Evolutionary conservation across 2,329 filamentous ascomycete species (phyloP), one percentile per base, ranked within the genome.

Genomic region (Alternaria triticimaculans): DNA sequence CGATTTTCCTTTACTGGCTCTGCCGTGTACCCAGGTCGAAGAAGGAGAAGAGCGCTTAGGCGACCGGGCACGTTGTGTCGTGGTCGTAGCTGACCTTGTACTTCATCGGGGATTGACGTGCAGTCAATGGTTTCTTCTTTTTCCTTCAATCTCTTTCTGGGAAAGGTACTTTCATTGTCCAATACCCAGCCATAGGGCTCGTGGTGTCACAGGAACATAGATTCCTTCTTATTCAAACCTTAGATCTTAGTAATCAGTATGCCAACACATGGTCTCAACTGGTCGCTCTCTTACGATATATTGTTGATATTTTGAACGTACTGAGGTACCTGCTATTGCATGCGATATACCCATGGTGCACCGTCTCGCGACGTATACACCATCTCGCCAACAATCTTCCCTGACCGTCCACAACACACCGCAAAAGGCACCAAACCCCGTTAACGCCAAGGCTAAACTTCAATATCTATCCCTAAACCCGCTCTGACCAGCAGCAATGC

Each of bases 1-100:
- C 85, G 0, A 67, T 85, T 3, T 75, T 80, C 21, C 67, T 87
- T n/a, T 87, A 87, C 68, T 87, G 85, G 85, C 65, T 85, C 25
- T 78, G 78, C 7, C 78, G 86, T 10, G 84, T 87, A 55, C 86
- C 85, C 4, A 83, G 82, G 74, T 73, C 75, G 15, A 82, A 82
- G 72, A 81, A 81, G 70, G 76, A 70, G 63, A 80, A 62, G 43
- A 58, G 14, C 15, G 11, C 12, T 28, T 58, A 43, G 18, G 21
- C 45, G 21, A 18, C 12, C 23, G 14, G 20, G 21, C 20, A 23
- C 49, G 49, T 20, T 33, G 9, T 23, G 18, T n/a, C 48, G 26
- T 20, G 28, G 7, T 51, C 28, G 18, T 6, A 7, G 28, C 49
- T 33, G 21, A 10, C 7, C 21, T n/a, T 4, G 5, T 23, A 6